phyloP scores from a whole-genome alignment of 495 filamentous ascomycete genomes.

The Hypoxylon cercidicola region DNA sequence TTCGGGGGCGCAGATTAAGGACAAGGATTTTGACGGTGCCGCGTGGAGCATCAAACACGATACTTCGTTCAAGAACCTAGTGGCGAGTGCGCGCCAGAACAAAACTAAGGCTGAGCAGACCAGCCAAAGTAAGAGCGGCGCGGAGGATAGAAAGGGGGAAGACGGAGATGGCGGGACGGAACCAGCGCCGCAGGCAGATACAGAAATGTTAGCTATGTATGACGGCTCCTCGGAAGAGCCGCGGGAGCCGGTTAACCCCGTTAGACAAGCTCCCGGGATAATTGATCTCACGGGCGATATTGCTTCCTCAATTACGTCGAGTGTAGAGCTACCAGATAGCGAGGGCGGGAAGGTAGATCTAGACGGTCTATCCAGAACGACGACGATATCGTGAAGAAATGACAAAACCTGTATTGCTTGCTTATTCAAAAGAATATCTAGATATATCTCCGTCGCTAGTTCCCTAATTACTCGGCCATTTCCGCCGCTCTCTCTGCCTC shows the following conservation, averaged over 20 bases:
- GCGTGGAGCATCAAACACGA: constrained; percentile 80
- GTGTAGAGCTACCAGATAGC: constrained; percentile 6
- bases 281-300: constrained; percentile 31
- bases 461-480: constrained; percentile 15
- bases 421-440: constrained; percentile 18
- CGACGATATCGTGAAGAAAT: constrained; percentile 15
- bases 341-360: constrained; percentile 10
- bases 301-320: constrained; percentile 11
- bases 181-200: constrained; percentile 11
- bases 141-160: neutral
- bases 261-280: constrained; percentile 8
- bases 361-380: constrained; percentile 12
- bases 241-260: neutral
- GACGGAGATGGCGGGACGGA: constrained; percentile 7
- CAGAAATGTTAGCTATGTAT: constrained; percentile 24
- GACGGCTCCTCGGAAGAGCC: constrained; percentile 2
- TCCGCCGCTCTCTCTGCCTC: constrained; percentile 12
- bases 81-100: constrained; percentile 71
- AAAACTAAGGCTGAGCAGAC: constrained; percentile 49
- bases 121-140: neutral
- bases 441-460: constrained; percentile 14
- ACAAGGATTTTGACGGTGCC: constrained; percentile 83
- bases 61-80: constrained; percentile 76
- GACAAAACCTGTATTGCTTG: constrained; percentile 7
- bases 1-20: constrained; percentile 63